Evolutionary conservation across 2,329 filamentous ascomycete genomes (phyloP).

Genomic region (Hymenoscyphus fraxineus): DNA sequence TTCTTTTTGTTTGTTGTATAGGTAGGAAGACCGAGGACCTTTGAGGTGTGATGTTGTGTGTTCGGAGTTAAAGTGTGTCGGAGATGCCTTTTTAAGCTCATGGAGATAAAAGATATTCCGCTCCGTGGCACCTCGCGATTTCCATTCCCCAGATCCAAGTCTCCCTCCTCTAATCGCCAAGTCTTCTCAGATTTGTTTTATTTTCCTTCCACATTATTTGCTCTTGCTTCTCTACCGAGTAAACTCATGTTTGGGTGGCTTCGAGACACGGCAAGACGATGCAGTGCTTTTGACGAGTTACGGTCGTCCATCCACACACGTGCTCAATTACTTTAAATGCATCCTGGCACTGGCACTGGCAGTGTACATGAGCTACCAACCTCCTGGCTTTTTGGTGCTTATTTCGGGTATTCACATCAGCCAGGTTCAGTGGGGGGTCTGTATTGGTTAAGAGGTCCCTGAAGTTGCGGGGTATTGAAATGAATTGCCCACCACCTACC

Average conservation of each 20-base stretch:
- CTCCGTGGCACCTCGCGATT: no score
- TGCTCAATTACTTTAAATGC: not conserved
- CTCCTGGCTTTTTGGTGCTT: not conserved
- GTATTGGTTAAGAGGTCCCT: not conserved
- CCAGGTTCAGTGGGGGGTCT: not conserved
- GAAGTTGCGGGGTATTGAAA: not conserved
- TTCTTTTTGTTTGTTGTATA: no score
- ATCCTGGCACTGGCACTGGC: not conserved
- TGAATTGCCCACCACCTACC: not conserved
- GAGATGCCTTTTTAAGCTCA: no score
- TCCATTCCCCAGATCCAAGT: not conserved
- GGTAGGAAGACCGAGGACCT: no score
- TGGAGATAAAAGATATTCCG: not conserved
- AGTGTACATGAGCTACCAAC: not conserved
- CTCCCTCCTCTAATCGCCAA: not conserved
- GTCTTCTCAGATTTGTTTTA: not conserved
- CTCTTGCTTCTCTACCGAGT: not conserved
- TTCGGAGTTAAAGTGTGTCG: no score
- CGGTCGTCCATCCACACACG: not conserved
- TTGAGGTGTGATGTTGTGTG: no score
- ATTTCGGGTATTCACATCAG: not conserved
- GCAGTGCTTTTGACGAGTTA: not conserved
- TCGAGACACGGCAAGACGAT: not conserved
- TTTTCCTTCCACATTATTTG: not conserved
- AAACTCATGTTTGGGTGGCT: not conserved